These are phyloP conservation scores for Colletotrichum sidae DNA, from an alignment of 2,329 filamentous ascomycete genomes.

Conservation along the genomic window DNA sequence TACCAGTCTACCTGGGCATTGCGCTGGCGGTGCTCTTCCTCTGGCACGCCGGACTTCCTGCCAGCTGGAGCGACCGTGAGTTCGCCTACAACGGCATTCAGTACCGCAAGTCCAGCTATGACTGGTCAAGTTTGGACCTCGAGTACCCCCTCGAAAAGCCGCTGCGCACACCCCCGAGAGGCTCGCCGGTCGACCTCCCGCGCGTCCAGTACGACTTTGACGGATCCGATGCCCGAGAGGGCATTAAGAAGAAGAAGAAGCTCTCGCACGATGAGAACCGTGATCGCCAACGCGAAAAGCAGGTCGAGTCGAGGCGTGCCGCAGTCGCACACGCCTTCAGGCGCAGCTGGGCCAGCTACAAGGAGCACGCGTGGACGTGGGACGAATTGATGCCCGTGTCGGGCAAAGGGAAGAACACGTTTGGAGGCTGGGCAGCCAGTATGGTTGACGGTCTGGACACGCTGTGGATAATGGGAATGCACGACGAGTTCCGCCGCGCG, in stretches of 20 bases:
- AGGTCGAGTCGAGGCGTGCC: conserved; percentile 48
- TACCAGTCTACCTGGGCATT: conserved; percentile 33
- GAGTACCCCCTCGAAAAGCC: conserved; percentile 48
- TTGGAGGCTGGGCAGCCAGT: conserved; percentile 69
- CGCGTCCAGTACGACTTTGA: conserved; percentile 46
- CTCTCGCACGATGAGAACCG: conserved; percentile 50
- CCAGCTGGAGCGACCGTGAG: conserved; percentile 15
- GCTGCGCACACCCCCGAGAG: conserved; percentile 49
- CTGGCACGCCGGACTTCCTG: conserved; percentile 31
- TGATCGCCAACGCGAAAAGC: conserved; percentile 19
- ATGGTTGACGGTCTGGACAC: conserved; percentile 70
- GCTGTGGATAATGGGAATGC: conserved; percentile 69
- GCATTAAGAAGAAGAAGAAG: conserved; percentile 36
- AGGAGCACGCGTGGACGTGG: conserved; percentile 65
- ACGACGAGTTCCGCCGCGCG: conserved; percentile 65
- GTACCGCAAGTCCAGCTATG: conserved; percentile 45
- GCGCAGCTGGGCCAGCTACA: conserved; percentile 65
- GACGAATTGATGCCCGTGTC: conserved; percentile 67
- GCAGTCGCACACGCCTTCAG: conserved; percentile 54
- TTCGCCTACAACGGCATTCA: conserved; percentile 27
- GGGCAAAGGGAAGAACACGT: conserved; percentile 57
- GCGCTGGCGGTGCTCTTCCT: conserved; percentile 25
- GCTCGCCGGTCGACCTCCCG: conserved; percentile 42
- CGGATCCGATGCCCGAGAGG: conserved; percentile 32
- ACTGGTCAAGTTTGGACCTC: conserved; percentile 50